Conservation (phyloP, 257 asterid genomes). For the Fraxinus cuspidata region DNA sequence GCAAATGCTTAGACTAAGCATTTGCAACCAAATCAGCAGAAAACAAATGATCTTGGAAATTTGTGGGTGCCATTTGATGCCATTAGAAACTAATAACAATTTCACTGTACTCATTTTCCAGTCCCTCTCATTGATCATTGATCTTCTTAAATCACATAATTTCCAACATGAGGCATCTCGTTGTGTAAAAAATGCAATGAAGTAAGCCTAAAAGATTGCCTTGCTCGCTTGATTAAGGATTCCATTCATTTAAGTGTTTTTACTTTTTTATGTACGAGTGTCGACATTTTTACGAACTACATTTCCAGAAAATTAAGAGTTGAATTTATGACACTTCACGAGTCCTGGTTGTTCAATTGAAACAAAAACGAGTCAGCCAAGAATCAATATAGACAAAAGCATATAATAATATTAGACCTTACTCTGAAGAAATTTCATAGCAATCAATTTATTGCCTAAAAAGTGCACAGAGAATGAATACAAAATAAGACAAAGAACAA, state of each 20-base stretch:
- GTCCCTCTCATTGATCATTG: neutral
- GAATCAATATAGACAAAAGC: neutral
- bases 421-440: neutral
- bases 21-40: neutral
- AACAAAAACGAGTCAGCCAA: neutral
- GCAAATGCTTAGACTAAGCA: neutral
- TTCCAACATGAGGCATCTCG: constrained; percentile 8
- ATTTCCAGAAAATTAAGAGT: too few relatives aligned
- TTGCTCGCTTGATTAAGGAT: constrained; percentile 6
- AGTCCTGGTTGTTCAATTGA: too few relatives aligned
- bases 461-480: neutral
- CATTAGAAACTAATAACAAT: neutral
- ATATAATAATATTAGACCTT: neutral
- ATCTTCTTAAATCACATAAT: neutral
- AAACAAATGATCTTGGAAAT: constrained; percentile 1
- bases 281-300: neutral
- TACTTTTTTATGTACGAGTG: neutral
- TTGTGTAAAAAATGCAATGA: neutral
- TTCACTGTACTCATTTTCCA: constrained; percentile 17
- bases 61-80: constrained; percentile 10
- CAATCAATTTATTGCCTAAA: neutral
- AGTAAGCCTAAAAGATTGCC: neutral
- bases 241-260: neutral
- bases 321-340: too few relatives aligned
- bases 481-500: neutral